A percentile compares a stretch with the other conserved stretches of the same genome.
Evolutionary conservation across 2,329 filamentous ascomycete genomes (phyloP).

Genomic region (Metarhizium brunneum): DNA sequence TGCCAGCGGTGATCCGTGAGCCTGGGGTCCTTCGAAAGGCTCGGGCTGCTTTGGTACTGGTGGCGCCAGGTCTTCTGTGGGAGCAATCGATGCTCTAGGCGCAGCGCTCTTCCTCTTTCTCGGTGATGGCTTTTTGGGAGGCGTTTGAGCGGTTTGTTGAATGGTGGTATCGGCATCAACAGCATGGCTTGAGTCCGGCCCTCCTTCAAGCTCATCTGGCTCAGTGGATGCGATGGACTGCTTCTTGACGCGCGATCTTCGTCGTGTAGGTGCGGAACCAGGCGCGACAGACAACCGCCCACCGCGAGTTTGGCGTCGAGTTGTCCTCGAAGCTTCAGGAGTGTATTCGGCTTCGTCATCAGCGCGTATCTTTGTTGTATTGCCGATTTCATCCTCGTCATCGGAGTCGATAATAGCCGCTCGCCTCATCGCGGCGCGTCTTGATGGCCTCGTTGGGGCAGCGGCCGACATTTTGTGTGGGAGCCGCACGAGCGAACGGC

Average conservation of each 20-base stretch:
- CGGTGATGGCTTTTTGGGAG: constrained; percentile 37
- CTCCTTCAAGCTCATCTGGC: constrained; percentile 7
- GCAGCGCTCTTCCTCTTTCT: constrained; percentile 59
- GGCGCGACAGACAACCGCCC: constrained; percentile 32
- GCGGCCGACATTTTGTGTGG: constrained; percentile 18
- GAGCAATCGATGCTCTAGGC: constrained; percentile 29
- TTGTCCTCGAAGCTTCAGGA: constrained; percentile 54
- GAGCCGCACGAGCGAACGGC: neutral
- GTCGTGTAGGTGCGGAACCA: constrained; percentile 35
- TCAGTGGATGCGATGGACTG: constrained; percentile 12
- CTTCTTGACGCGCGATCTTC: constrained; percentile 33
- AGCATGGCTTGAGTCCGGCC: constrained; percentile 21
- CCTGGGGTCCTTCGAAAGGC: constrained; percentile 45
- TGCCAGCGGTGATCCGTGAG: constrained; percentile 50
- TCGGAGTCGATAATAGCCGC: constrained; percentile 72
- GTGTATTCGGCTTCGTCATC: constrained; percentile 71
- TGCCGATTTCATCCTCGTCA: constrained; percentile 57
- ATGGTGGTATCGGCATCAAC: constrained; percentile 25
- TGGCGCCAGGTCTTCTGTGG: constrained; percentile 28
- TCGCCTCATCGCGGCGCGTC: constrained; percentile 48
- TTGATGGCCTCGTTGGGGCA: constrained; percentile 26
- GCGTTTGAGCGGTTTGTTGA: constrained; percentile 20
- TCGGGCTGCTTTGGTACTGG: constrained; percentile 42
- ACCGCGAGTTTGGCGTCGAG: constrained; percentile 39
- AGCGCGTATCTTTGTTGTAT: constrained; percentile 41